phyloP scores from a whole-genome alignment of 202 grass and related monocot genomes.

The Elaeis oleifera region DNA sequence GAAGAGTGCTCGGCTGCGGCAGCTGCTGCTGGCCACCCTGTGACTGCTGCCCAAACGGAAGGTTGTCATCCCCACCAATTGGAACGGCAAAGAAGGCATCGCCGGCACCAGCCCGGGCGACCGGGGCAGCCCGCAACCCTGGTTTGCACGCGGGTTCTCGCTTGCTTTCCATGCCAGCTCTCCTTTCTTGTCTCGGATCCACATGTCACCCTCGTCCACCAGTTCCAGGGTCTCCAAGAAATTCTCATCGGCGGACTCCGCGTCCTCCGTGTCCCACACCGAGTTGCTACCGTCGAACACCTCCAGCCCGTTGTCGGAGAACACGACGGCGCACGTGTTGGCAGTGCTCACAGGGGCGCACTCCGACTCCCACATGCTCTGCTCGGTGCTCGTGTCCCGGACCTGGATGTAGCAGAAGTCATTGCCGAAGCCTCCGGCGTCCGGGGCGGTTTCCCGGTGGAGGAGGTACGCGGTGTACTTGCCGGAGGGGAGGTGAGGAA shows the following conservation, averaged over 20 bases:
- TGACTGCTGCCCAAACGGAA: neutral
- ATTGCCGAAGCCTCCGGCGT: constrained; percentile 3
- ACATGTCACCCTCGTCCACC: constrained; percentile 13
- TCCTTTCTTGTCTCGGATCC: constrained; percentile 4
- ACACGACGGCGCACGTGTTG: constrained; percentile 7
- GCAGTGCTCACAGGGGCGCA: constrained; percentile 11
- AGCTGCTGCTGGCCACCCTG: neutral
- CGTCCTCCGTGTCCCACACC: neutral
- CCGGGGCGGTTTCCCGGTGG: neutral
- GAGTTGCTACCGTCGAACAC: constrained; percentile 3
- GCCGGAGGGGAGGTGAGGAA: neutral
- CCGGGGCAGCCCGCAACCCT: constrained; percentile 5
- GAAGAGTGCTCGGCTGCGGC: neutral
- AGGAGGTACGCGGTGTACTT: constrained; percentile 12
- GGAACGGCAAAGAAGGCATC: neutral
- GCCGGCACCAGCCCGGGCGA: constrained; percentile 1
- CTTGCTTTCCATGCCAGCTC: constrained; percentile 9
- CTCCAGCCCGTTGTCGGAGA: constrained; percentile 2
- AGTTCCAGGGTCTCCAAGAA: constrained; percentile 5
- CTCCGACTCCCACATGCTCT: constrained; percentile 11
- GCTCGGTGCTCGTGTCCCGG: neutral
- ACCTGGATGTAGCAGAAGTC: constrained; percentile 17
- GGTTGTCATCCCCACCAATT: neutral
- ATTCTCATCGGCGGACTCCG: neutral
- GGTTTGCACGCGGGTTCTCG: neutral